Percentiles rank a stretch among this genome's conserved stretches.
These are phyloP conservation scores for Verticillium nonalfalfae DNA, from an alignment of 2,329 filamentous ascomycete genomes.

Conservation along the genomic window DNA sequence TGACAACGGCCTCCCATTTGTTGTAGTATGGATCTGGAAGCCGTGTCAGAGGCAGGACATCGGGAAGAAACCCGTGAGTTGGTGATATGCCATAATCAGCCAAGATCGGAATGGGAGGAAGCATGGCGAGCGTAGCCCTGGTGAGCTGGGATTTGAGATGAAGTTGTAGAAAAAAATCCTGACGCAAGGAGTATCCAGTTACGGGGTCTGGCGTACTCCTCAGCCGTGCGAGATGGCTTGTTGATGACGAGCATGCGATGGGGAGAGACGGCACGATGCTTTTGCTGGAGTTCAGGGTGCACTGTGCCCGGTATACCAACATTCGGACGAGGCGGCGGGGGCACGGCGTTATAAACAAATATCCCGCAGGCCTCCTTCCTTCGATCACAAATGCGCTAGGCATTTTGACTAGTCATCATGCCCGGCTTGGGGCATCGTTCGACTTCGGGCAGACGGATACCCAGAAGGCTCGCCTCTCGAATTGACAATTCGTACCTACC, in stretches of 20 bases:
- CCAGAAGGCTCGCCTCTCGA: too few relatives aligned
- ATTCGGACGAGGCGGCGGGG: background rate
- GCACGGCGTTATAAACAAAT: too few relatives aligned
- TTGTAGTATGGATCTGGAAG: constrained; percentile 89
- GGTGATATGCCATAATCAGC: constrained; percentile 76
- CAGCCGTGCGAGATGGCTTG: constrained; percentile 44
- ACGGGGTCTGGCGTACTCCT: constrained; percentile 52
- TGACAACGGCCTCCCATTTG: constrained; percentile 83
- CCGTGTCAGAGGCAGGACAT: constrained; percentile 69
- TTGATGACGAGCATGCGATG: constrained; percentile 6
- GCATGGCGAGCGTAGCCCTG: constrained; percentile 29
- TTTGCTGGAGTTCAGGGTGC: background rate
- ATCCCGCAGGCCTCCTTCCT: too few relatives aligned
- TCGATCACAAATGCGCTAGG: too few relatives aligned
- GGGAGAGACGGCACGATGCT: background rate
- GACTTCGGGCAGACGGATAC: too few relatives aligned
- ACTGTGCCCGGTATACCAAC: background rate
- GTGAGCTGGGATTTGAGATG: background rate
- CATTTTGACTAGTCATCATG: too few relatives aligned
- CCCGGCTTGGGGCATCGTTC: too few relatives aligned
- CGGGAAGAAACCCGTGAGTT: constrained; percentile 80
- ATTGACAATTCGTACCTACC: too few relatives aligned
- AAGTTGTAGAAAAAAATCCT: constrained; percentile 25
- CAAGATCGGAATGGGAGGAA: constrained; percentile 55
- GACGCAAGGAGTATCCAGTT: constrained; percentile 61